Evolutionary conservation across 2,329 filamentous ascomycete species (phyloP).

Genomic region (Cercospora sp.): DNA sequence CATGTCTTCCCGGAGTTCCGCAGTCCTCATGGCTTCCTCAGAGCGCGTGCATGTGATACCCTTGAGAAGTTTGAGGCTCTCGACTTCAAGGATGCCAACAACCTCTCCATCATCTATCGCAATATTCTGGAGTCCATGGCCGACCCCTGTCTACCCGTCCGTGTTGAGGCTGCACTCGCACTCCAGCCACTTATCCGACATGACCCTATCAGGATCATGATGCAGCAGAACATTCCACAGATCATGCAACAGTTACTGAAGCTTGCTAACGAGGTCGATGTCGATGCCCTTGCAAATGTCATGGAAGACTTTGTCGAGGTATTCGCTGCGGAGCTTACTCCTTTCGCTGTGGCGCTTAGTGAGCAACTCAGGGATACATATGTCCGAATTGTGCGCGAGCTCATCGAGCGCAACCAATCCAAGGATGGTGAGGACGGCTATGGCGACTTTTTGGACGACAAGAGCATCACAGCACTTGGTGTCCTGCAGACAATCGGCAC

Average conservation of each 20-base stretch:
- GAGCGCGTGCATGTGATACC: conserved; percentile 92
- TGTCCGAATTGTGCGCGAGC: conserved; percentile 84
- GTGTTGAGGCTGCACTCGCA: conserved; percentile 89
- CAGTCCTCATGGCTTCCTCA: conserved; percentile 85
- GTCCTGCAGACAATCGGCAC: conserved; percentile 97
- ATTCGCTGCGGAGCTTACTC: conserved; percentile 93
- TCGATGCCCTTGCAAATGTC: conserved; percentile 94
- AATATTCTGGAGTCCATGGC: conserved; percentile 98
- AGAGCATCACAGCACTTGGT: conserved; percentile 95
- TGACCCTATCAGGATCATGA: conserved; percentile 87
- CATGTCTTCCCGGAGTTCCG: conserved; percentile 98
- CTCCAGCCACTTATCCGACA: conserved; percentile 94
- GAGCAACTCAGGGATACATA: conserved; percentile 97
- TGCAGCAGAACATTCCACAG: conserved; percentile 97
- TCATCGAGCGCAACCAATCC: conserved; percentile 83
- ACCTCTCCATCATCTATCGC: conserved; percentile 92
- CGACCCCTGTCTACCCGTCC: conserved; percentile 86
- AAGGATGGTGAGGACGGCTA: conserved; percentile 75
- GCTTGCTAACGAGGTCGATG: conserved; percentile 95
- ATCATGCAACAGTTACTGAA: conserved; percentile 99
- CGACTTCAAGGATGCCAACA: conserved; percentile 94
- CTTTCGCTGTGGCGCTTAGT: conserved; percentile 92
- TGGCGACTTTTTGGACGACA: conserved; percentile 93
- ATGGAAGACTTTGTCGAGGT: conserved; percentile 99
- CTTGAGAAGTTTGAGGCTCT: conserved; percentile 97